Evolutionary conservation across 176 grass and related monocot species (phyloP), one percentile per base, ranked within the genome.

Genomic region (Oryza meyeriana): DNA sequence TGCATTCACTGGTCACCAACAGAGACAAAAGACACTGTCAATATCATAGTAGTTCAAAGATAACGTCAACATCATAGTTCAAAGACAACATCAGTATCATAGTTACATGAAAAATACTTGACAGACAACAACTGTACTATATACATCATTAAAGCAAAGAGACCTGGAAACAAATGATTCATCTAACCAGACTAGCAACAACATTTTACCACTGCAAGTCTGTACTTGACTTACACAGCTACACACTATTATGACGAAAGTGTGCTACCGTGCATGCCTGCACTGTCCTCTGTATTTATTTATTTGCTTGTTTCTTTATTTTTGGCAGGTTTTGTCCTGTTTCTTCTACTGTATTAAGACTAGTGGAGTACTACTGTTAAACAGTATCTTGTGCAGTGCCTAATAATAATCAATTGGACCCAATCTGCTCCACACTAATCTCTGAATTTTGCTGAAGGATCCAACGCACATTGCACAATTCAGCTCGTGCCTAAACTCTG

Each of bases 1-100:
- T 0, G 93, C 87, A 18, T 95, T 95, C 83, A 95, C 93, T 95
- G 87, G 8, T 82, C 42, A 65, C 26, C 65, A 24, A 24, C 66
- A 77, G 10, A 10, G 25, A 35, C 52, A 73, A 9, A 18, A 63
- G 48, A 55, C 12, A 74, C 12, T 31, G 3, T 57, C 64, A 76
- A 63, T 38, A 77, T 64, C 38, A 5, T 48, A 17, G 40, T 13
- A 48, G 20, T 55, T 55, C 20, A 48, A 5, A 17, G 45, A 48
- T 16, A 48, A 17, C 3, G 14, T 48, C 64, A 76, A 63, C 57
- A 77, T 64, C 36, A 8, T 14, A 55, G 50, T n/a, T 55, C 50
- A 55, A 59, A 59, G 55, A 59, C 55, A 59, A 4, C 3, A 1
- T 59, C 48, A 48, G 20, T 0, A 36, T 75, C 9, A 73, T 13